Conservation (phyloP, 192 early-diverging fungal species). For the Backusella tarrabulga region DNA sequence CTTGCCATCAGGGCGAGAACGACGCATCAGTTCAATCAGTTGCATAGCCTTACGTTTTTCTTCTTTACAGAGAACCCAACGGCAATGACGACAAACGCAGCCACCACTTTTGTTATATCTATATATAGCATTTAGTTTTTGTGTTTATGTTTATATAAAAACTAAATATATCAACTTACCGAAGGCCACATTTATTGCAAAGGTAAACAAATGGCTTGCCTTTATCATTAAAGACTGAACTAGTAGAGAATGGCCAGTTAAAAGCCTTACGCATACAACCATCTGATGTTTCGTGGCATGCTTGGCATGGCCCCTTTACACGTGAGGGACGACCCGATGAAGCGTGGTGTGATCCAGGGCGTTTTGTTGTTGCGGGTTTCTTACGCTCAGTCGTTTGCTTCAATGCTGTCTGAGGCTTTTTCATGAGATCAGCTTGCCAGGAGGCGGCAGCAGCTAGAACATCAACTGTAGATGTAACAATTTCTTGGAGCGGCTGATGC, state of each 20-base stretch:
- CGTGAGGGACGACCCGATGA: slow-evolving; percentile 22
- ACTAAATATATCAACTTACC: slow-evolving; percentile 24
- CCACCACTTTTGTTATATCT: slow-evolving; percentile 39
- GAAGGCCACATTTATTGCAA: slow-evolving; percentile 44
- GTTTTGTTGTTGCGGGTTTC: neutral
- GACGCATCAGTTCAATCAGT: slow-evolving; percentile 38
- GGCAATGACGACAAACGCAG: slow-evolving; percentile 35
- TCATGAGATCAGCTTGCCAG: neutral
- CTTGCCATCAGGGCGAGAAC: slow-evolving; percentile 29
- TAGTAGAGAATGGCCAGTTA: slow-evolving; percentile 37
- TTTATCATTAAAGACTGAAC: slow-evolving; percentile 30
- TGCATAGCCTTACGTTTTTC: slow-evolving; percentile 38
- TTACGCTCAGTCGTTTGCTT: slow-evolving; percentile 5
- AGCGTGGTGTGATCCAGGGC: slow-evolving; percentile 11
- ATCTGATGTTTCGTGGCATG: slow-evolving; percentile 37
- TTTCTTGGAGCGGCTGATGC: neutral
- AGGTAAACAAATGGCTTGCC: slow-evolving; percentile 38
- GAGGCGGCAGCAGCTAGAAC: neutral
- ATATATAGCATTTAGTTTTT: neutral
- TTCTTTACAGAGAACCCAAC: slow-evolving; percentile 45
- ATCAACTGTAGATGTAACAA: neutral
- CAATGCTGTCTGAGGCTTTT: neutral
- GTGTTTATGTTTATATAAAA: neutral
- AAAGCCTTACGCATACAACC: slow-evolving; percentile 44
- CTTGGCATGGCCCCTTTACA: slow-evolving; percentile 37